Percentiles rank a stretch among this genome's conserved stretches.
These are phyloP conservation scores for Phialemonium atrogriseum DNA, from an alignment of 2,329 filamentous ascomycete genomes.

Conservation along the genomic window DNA sequence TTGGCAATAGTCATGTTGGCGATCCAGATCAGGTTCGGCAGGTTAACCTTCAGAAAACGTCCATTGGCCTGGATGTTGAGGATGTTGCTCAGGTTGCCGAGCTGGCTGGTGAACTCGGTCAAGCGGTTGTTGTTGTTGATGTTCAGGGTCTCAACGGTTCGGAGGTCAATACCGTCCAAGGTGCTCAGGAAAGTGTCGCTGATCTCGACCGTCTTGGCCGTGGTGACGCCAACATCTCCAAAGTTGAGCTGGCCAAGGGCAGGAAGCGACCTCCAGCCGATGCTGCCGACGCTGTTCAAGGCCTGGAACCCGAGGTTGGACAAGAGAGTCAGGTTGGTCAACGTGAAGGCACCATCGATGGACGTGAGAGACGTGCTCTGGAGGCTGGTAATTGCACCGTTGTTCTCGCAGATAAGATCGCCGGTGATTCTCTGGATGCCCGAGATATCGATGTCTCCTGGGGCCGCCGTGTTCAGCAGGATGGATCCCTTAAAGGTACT, in stretches of 20 bases:
- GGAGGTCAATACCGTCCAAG: slow-evolving; percentile 74
- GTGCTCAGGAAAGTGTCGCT: slow-evolving; percentile 77
- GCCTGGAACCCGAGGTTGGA: slow-evolving; percentile 51
- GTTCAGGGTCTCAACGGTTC: slow-evolving; percentile 62
- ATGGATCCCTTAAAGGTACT: slow-evolving; percentile 61
- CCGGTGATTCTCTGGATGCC: slow-evolving; percentile 50
- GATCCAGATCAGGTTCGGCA: slow-evolving; percentile 72
- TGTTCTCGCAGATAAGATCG: slow-evolving; percentile 51
- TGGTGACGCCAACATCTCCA: slow-evolving; percentile 49
- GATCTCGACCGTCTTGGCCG: slow-evolving; percentile 63
- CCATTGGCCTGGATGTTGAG: slow-evolving; percentile 78
- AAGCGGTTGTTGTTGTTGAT: slow-evolving; percentile 89
- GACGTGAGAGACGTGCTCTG: slow-evolving; percentile 49
- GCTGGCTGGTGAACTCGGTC: slow-evolving; percentile 64
- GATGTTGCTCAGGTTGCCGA: slow-evolving; percentile 63
- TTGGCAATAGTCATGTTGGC: slow-evolving; percentile 78
- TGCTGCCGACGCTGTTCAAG: slow-evolving; percentile 47
- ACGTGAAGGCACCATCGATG: slow-evolving; percentile 62
- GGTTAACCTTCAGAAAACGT: slow-evolving; percentile 56
- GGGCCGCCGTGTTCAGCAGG: slow-evolving; percentile 48
- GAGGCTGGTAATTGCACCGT: slow-evolving; percentile 53
- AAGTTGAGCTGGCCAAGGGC: slow-evolving; percentile 39
- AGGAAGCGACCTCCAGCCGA: slow-evolving; percentile 67
- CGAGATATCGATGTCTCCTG: slow-evolving; percentile 52
- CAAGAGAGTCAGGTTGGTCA: slow-evolving; percentile 64